These are phyloP conservation scores for Citrullus amarus DNA, from an alignment of 306 rosid genomes.

Conservation along the genomic window DNA sequence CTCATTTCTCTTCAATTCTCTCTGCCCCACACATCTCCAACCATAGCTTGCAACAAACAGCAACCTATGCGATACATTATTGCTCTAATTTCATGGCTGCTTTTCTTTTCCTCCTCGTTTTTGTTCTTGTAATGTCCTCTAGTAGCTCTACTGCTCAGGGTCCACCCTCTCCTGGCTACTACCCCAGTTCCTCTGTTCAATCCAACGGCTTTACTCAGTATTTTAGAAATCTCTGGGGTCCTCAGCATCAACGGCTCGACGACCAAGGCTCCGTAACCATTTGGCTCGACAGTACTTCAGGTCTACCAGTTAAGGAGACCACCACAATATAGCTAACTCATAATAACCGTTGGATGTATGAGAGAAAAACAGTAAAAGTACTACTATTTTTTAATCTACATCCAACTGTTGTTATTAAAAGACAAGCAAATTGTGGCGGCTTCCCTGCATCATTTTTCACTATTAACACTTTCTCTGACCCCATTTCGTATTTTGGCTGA, in stretches of 20 bases:
- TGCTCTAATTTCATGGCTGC: slow-evolving; percentile 19
- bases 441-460: too few species aligned
- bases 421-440: too few species aligned
- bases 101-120: slow-evolving; percentile 22
- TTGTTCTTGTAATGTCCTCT: slow-evolving; percentile 18
- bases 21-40: background rate
- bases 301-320: slow-evolving; percentile 10
- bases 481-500: slow-evolving; percentile 1
- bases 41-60: background rate
- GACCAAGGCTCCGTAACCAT: slow-evolving; percentile 45
- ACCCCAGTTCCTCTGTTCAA: slow-evolving; percentile 41
- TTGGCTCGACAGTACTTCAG: slow-evolving; percentile 65
- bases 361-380: background rate
- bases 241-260: slow-evolving; percentile 54
- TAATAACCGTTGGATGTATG: background rate
- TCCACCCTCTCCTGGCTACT: slow-evolving; percentile 78
- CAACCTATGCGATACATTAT: background rate
- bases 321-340: background rate
- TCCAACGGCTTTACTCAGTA: slow-evolving; percentile 39
- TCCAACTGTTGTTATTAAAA: too few species aligned
- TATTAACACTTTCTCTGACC: background rate
- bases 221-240: slow-evolving; percentile 68
- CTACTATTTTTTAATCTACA: too few species aligned
- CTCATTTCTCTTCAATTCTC: background rate
- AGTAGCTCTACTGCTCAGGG: slow-evolving; percentile 27